Conservation (phyloP, 352 stramenopile species). For the Globisporangium abappressorium region DNA sequence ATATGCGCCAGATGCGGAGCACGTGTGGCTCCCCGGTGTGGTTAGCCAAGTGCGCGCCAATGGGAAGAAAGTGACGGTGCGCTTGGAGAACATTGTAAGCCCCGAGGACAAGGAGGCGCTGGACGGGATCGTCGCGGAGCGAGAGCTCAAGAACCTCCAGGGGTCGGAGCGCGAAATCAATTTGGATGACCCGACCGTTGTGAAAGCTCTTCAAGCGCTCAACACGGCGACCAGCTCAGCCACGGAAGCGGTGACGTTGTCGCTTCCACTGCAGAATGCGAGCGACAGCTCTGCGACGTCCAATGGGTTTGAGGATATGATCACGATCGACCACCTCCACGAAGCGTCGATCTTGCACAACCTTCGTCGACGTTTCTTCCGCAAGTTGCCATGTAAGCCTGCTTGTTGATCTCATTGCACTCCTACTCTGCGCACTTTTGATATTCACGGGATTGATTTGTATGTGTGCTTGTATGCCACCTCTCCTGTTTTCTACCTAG, state of each 20-base stretch:
- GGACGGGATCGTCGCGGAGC: constrained; percentile 38
- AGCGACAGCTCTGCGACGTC: constrained; percentile 33
- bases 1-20: constrained; percentile 67
- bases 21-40: constrained; percentile 79
- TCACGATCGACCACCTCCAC: constrained; percentile 83
- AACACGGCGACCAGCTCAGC: constrained; percentile 42
- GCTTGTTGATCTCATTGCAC: background rate
- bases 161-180: constrained; percentile 52
- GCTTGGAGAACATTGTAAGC: constrained; percentile 62
- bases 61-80: constrained; percentile 55
- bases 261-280: constrained; percentile 73
- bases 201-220: constrained; percentile 60
- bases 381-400: constrained; percentile 65
- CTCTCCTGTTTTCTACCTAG: constrained; percentile 18
- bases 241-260: constrained; percentile 18
- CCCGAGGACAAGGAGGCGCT: constrained; percentile 40
- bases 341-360: constrained; percentile 88
- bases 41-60: constrained; percentile 45
- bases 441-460: constrained; percentile 10
- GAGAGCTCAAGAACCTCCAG: constrained; percentile 50
- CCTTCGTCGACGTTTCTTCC: constrained; percentile 71
- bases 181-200: constrained; percentile 46
- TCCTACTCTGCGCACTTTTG: background rate
- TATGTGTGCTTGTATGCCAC: constrained; percentile 5
- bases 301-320: constrained; percentile 84